Evolutionary conservation across 73 alveolate species (phyloP), one percentile per base, ranked within the genome.

Genomic region (Paramecium caudatum): DNA sequence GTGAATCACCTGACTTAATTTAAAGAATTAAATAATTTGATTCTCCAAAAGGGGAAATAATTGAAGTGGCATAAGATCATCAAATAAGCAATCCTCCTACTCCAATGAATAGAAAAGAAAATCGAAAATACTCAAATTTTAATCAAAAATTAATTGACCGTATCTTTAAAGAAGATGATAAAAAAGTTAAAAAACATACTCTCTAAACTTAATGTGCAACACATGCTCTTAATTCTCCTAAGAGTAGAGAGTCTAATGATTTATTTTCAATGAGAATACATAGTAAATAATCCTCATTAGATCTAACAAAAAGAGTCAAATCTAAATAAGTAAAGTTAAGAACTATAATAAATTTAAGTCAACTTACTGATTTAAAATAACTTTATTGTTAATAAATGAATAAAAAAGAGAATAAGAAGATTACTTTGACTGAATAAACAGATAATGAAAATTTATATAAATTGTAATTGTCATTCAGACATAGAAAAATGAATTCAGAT

Each of bases 231-330:
- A 55, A 55, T 55, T 55, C 80, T 8, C 80, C 80, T 27, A 55
- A 55, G 45, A n/a, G n/a, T n/a, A n/a, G n/a, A n/a, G 80, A 55
- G 30, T 55, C 80, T 27, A 55, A 55, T 27, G 80, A 55, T 12
- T 55, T 19, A 19, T 55, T 2, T 2, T 55, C 80, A 27, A 21
- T 43, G 8, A 55, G 16, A 23, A 15, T 55, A 2, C 80, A 55
- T 5, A 55, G 45, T 7, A 55, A 55, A 5, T 23, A 55, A 15
- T 55, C 80, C 0, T 55, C 80, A 1, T 37, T 27, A 5, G 45
- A 55, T 55, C 30, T 55, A 3, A 23, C 80, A 23, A 55, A 19
- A 23, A 55, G 80, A 55, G 80, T 55, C 23, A 55, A 23, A 27
- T 55, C 80, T 8, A 55, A 55, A 23, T 21, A 55, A 43, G 30